phyloP scores from a whole-genome alignment of 2,329 filamentous ascomycete genomes.

The Chlorencoelia australis region DNA sequence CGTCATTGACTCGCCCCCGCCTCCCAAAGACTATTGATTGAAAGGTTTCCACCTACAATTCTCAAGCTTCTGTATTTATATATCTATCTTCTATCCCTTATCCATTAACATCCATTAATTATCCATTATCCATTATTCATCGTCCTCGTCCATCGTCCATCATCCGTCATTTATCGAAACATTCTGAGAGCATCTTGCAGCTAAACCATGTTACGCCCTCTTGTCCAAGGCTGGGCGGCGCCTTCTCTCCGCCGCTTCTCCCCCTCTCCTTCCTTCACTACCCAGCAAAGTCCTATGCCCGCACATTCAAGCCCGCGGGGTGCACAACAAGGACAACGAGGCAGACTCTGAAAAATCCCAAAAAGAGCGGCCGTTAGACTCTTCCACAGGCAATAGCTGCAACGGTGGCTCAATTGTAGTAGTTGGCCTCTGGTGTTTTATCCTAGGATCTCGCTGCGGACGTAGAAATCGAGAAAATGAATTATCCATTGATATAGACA shows the following conservation, averaged over 20 bases:
- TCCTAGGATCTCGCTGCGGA: slow-evolving; percentile 1
- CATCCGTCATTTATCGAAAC: slow-evolving; percentile 1
- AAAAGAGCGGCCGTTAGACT: slow-evolving; percentile 7
- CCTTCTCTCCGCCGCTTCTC: slow-evolving; percentile 4
- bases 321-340: slow-evolving; percentile 9
- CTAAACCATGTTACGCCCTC: slow-evolving; percentile 4
- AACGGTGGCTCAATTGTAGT: slow-evolving; percentile 1
- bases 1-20: background rate
- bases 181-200: slow-evolving; percentile 4
- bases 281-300: slow-evolving; percentile 3
- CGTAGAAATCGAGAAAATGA: background rate
- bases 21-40: slow-evolving; percentile 1
- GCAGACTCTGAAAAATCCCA: slow-evolving; percentile 3
- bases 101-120: too few relatives aligned
- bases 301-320: slow-evolving; percentile 4
- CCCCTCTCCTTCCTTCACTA: slow-evolving; percentile 1
- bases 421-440: slow-evolving; percentile 1
- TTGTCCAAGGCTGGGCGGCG: slow-evolving; percentile 5
- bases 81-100: background rate
- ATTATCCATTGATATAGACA: slow-evolving; percentile 3
- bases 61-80: background rate
- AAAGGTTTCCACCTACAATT: background rate
- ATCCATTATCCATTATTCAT: background rate
- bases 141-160: too few relatives aligned
- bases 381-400: slow-evolving; percentile 5